Conservation (phyloP, 129 eudicot species). For the Calendula officinalis region DNA sequence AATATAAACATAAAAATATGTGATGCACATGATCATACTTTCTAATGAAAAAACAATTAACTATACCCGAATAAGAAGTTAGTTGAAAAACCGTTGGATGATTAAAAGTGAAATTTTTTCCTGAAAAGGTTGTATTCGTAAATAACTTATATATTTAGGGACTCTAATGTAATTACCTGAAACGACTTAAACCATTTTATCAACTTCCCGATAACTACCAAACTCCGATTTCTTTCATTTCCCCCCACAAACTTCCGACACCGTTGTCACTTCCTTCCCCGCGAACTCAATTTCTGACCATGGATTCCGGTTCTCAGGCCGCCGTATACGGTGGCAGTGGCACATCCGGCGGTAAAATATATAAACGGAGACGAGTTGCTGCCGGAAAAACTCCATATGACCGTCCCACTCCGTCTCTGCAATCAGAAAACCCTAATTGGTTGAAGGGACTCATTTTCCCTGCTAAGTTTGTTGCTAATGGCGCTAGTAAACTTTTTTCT, state of each 20-base stretch:
- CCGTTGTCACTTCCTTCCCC: slow-evolving; percentile 6
- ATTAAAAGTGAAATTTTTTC: no score
- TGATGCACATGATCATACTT: no score
- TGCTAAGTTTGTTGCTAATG: slow-evolving; percentile 31
- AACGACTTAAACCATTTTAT: slow-evolving; percentile 13
- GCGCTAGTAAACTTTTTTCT: slow-evolving; percentile 37
- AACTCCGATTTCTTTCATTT: slow-evolving; percentile 14
- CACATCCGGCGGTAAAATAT: slow-evolving; percentile 35
- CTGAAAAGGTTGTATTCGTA: not conserved
- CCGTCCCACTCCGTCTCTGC: slow-evolving; percentile 19
- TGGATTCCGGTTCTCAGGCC: slow-evolving; percentile 26
- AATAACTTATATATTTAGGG: not conserved
- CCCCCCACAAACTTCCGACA: slow-evolving; percentile 22
- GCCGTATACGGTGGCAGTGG: slow-evolving; percentile 23
- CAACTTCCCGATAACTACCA: slow-evolving; percentile 32
- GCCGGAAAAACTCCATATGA: slow-evolving; percentile 34
- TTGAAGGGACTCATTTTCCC: slow-evolving; percentile 29
- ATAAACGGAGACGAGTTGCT: slow-evolving; percentile 21
- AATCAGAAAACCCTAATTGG: slow-evolving; percentile 34
- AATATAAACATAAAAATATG: no score
- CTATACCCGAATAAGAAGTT: no score
- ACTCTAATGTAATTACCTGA: slow-evolving; percentile 1
- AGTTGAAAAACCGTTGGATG: no score
- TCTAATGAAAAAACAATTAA: no score
- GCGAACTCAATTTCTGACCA: slow-evolving; percentile 1